A percentile compares a stretch with the other conserved stretches of the same genome.
Evolutionary conservation across 768 basidiomycete genomes (phyloP).

Genomic region (Cyclocybe cylindracea): DNA sequence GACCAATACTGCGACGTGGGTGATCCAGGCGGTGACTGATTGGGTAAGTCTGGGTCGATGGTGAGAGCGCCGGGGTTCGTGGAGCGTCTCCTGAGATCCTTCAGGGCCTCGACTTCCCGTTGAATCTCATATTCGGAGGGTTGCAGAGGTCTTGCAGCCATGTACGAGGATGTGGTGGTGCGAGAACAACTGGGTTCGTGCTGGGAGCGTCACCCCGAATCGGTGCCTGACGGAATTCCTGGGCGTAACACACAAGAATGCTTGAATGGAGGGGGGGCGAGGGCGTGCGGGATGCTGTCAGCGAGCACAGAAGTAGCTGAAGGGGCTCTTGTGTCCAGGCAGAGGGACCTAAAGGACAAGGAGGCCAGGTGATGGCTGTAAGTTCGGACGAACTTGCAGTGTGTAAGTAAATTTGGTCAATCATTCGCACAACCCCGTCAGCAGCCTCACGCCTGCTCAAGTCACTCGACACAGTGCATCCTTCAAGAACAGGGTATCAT

Average conservation of each 20-base stretch:
- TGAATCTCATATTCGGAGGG: conserved; percentile 85
- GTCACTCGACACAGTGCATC: too few species aligned
- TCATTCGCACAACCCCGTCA: not conserved
- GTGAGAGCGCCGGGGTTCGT: conserved; percentile 80
- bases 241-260: conserved; percentile 1
- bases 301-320: too few species aligned
- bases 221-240: conserved; percentile 5
- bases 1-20: conserved; percentile 58
- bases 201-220: conserved; percentile 9
- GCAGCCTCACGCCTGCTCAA: too few species aligned
- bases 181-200: conserved; percentile 8
- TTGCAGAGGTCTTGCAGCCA: conserved; percentile 56
- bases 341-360: too few species aligned
- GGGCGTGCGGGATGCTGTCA: not conserved
- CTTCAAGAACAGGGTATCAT: too few species aligned
- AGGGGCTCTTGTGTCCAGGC: too few species aligned
- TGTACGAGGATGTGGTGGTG: conserved; percentile 18
- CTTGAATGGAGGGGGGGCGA: not conserved
- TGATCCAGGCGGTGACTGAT: conserved; percentile 59
- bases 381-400: conserved; percentile 8
- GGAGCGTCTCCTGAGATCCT: conserved; percentile 84
- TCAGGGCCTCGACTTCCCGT: conserved; percentile 82
- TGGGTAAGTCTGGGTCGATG: conserved; percentile 91
- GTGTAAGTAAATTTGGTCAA: conserved; percentile 15
- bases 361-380: not conserved